Base-by-base conservation (phyloP, 2,329 filamentous ascomycete genomes). In the Cryoendolithus antarcticus region DNA sequence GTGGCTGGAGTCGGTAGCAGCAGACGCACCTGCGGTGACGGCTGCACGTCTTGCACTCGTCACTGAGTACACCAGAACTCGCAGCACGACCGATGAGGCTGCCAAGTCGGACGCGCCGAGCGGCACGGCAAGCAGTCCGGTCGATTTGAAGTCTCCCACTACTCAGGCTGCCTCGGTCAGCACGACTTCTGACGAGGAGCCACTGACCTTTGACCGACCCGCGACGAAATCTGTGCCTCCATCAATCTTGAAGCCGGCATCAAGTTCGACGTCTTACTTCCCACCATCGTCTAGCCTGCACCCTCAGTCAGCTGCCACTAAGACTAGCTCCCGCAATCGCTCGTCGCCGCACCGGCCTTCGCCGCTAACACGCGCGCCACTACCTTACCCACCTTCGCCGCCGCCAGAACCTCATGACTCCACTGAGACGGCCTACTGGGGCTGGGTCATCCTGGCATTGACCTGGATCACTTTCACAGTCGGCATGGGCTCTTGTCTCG, bases 391-490 rank as follows among this genome's bases (percentile, higher is more conserved):
- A 19, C 15, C 15, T 19, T 19, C 15, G 5, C 15, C 15, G 15
- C 15, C 15, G 15, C 15, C 15, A 19, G 15, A 19, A 19, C 15
- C 15, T 19, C 15, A 19, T 19, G 15, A 19, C 15, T 19, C 3
- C 15, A 77, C 80, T 32, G 88, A 95, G 64, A 98, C 91, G 1
- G 88, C 91, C 53, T 93, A 85, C 79, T 98, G 91, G 89, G 91
- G 91, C 1, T 98, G 89, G 86, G 80, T 94, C 6, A 81, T 98
- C 35, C 67, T 98, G 27, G 66, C 82, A 31, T 80, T 85, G 34
- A 98, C 93, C 0, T 98, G 93, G 91, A 66, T 93, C 33, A 86
- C 95, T 19, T 96, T 98, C 59, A 86, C 96, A 12, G 77, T 91
- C 1, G 91, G 91, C 28, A 96, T 98, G 83, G 91, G 91, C 38